Percentiles rank a stretch among this genome's conserved stretches.
Conservation (phyloP, 2,329 filamentous ascomycete species). For the Colletotrichum higginsianum region DNA sequence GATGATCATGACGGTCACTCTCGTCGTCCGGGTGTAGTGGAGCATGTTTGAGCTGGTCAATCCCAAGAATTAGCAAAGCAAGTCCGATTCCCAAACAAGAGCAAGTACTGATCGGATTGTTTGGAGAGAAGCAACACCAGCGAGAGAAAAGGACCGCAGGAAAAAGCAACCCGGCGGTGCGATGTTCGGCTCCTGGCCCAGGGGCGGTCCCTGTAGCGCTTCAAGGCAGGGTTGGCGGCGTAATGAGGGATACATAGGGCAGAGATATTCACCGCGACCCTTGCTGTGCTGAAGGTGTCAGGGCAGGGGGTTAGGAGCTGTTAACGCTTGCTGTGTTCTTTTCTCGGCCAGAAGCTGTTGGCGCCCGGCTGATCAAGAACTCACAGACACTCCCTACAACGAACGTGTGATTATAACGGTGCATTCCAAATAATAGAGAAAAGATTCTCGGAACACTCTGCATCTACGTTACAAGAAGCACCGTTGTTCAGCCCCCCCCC, state of each 20-base stretch:
- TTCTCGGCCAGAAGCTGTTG: slow-evolving; percentile 3
- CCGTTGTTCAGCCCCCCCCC: neutral
- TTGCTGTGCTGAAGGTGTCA: neutral
- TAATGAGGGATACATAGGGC: neutral
- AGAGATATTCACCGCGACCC: neutral
- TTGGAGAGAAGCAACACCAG: neutral
- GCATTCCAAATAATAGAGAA: neutral
- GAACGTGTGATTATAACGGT: neutral
- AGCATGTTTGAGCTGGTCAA: neutral
- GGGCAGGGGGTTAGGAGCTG: neutral
- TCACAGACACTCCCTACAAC: neutral
- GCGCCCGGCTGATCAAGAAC: slow-evolving; percentile 4
- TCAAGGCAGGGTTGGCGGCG: neutral
- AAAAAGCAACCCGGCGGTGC: neutral
- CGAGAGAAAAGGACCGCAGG: neutral
- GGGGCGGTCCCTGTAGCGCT: neutral
- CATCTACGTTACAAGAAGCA: neutral
- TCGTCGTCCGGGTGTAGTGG: neutral
- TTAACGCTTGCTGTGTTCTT: neutral
- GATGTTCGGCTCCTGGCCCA: neutral
- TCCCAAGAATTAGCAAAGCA: too few species aligned
- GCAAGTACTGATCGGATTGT: neutral
- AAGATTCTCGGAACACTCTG: neutral
- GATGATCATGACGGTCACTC: neutral
- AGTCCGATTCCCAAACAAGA: neutral